phyloP scores from a whole-genome alignment of 768 basidiomycete genomes.

The Grammothele lineata region DNA sequence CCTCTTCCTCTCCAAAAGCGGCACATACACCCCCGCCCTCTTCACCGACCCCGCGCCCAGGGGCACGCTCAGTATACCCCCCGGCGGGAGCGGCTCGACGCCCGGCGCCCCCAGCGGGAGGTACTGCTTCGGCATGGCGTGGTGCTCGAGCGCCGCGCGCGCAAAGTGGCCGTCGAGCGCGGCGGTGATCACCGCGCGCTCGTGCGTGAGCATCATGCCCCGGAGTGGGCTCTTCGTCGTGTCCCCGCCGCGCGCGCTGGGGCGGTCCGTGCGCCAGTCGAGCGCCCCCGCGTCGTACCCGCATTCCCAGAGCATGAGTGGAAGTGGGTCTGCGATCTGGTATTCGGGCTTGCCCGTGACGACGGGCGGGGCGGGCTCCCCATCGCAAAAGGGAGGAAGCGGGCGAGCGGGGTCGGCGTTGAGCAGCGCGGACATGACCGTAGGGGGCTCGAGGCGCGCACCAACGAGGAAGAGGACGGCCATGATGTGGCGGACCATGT shows the following conservation, averaged over 20 bases:
- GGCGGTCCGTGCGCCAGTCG: constrained; percentile 63
- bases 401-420: constrained; percentile 53
- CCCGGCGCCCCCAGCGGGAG: constrained; percentile 31
- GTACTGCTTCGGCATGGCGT: constrained; percentile 36
- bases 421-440: constrained; percentile 66
- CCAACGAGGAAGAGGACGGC: constrained; percentile 88
- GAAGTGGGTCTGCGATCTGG: constrained; percentile 89
- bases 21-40: constrained; percentile 59
- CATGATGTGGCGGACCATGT: constrained; percentile 95
- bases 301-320: constrained; percentile 91
- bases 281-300: constrained; percentile 63
- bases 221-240: constrained; percentile 17
- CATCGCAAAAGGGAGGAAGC: constrained; percentile 32
- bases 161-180: constrained; percentile 66
- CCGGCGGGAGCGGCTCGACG: constrained; percentile 3
- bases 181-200: constrained; percentile 60
- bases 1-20: constrained; percentile 62
- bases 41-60: constrained; percentile 69
- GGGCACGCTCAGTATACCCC: constrained; percentile 45
- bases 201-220: constrained; percentile 28
- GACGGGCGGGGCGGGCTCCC: constrained; percentile 36
- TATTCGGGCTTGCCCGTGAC: constrained; percentile 81
- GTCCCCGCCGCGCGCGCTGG: constrained; percentile 29
- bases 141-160: constrained; percentile 47
- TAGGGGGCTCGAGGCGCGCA: constrained; percentile 68